A percentile compares a stretch with the other conserved stretches of the same genome.
phyloP scores from a whole-genome alignment of 2,329 filamentous ascomycete genomes.

The Ascochyta viciae-villosae region DNA sequence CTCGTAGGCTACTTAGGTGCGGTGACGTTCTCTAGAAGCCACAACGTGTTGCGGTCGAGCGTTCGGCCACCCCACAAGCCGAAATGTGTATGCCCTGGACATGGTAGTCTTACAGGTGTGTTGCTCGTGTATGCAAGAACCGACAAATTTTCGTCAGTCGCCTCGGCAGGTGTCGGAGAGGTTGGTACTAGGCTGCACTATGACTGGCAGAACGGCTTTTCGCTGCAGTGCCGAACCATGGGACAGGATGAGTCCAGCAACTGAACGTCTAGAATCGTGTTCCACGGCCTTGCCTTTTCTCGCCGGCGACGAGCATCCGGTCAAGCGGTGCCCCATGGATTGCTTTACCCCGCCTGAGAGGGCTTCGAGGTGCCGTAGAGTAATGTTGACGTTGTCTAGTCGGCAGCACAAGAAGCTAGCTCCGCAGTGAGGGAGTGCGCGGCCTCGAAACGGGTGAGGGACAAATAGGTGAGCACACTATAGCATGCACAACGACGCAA shows the following conservation, averaged over 20 bases:
- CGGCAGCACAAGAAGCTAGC: conserved; percentile 8
- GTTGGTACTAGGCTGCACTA: conserved; percentile 8
- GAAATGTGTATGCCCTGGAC: not conserved
- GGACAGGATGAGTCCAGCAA: conserved; percentile 11
- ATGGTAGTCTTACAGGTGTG: conserved; percentile 10
- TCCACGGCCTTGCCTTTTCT: conserved; percentile 19
- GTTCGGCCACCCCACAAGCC: conserved; percentile 8
- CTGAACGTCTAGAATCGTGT: conserved; percentile 10
- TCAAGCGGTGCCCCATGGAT: conserved; percentile 4
- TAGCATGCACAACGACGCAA: conserved; percentile 19
- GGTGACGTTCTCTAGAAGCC: conserved; percentile 9
- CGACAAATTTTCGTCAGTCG: conserved; percentile 1
- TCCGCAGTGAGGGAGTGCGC: conserved; percentile 25
- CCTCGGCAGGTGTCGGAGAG: conserved; percentile 9
- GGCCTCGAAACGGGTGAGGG: conserved; percentile 10
- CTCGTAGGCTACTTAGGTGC: not conserved
- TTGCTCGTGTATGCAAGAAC: conserved; percentile 11
- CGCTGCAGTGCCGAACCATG: conserved; percentile 19
- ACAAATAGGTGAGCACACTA: conserved; percentile 11
- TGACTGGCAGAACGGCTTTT: conserved; percentile 16
- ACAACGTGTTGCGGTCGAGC: conserved; percentile 10
- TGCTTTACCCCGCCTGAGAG: conserved; percentile 18
- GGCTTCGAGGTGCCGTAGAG: conserved; percentile 1
- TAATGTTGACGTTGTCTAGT: conserved; percentile 16
- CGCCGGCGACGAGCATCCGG: conserved; percentile 6